A percentile compares a stretch with the other conserved stretches of the same genome.
phyloP scores from a whole-genome alignment of 495 filamentous ascomycete genomes.

The Penicillium verhagenii region DNA sequence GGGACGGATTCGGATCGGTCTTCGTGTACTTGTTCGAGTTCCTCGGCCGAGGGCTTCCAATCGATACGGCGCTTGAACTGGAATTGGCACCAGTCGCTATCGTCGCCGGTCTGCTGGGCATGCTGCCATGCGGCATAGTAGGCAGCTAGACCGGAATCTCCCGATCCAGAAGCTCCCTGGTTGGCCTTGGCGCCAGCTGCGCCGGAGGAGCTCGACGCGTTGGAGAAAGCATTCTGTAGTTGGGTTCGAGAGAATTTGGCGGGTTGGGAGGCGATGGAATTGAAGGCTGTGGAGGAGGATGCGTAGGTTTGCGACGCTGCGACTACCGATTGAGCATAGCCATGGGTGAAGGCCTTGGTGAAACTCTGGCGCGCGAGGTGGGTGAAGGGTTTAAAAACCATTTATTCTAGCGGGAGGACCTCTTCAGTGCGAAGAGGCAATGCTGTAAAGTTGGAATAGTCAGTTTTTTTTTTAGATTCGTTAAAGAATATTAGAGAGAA shows the following conservation, averaged over 20 bases:
- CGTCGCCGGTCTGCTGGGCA: slow-evolving; percentile 65
- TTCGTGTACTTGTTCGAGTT: slow-evolving; percentile 48
- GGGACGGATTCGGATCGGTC: slow-evolving; percentile 25
- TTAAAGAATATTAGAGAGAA: too few relatives aligned
- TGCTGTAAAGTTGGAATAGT: slow-evolving; percentile 21
- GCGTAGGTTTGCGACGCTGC: slow-evolving; percentile 89
- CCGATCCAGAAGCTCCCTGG: slow-evolving; percentile 42
- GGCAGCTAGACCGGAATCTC: slow-evolving; percentile 66
- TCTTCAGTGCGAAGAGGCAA: slow-evolving; percentile 52
- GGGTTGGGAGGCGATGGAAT: slow-evolving; percentile 50
- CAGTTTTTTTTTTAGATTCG: too few relatives aligned
- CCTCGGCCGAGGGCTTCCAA: slow-evolving; percentile 66
- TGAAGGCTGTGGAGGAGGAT: slow-evolving; percentile 64
- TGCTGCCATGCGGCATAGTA: slow-evolving; percentile 89
- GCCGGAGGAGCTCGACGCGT: slow-evolving; percentile 48
- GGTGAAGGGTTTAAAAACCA: slow-evolving; percentile 79
- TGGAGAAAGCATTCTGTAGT: slow-evolving; percentile 72
- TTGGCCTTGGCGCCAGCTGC: slow-evolving; percentile 47
- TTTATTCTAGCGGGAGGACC: slow-evolving; percentile 63
- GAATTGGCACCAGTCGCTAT: slow-evolving; percentile 86
- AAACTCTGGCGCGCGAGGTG: slow-evolving; percentile 97
- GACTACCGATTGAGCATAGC: slow-evolving; percentile 96
- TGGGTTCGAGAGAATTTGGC: slow-evolving; percentile 62
- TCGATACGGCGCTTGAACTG: slow-evolving; percentile 83
- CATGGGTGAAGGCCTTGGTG: slow-evolving; percentile 92